phyloP scores from a whole-genome alignment of 768 basidiomycete species.

The Boletellus sp. region DNA sequence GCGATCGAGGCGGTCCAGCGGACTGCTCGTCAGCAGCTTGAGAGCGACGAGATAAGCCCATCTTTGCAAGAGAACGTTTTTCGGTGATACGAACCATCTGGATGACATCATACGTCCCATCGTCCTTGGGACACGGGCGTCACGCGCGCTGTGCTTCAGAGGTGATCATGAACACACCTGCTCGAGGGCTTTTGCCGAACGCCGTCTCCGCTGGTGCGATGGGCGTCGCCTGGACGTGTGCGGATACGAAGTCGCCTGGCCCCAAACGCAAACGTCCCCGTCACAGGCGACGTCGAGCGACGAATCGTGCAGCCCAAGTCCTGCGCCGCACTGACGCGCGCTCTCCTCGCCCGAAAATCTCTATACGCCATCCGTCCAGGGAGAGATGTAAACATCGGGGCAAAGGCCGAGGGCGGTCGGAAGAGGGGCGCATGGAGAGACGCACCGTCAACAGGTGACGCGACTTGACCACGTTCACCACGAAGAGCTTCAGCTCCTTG shows the following conservation, averaged over 20 bases:
- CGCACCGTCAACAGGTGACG: conserved; percentile 20
- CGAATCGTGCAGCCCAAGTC: conserved; percentile 4
- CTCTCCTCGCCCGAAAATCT: conserved; percentile 17
- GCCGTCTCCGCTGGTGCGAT: conserved; percentile 1
- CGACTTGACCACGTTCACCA: conserved; percentile 23
- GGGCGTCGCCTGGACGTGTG: conserved; percentile 4
- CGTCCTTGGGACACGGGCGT: conserved; percentile 9
- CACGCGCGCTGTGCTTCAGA: background rate
- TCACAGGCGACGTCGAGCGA: conserved; percentile 16
- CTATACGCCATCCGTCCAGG: conserved; percentile 1
- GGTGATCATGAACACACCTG: conserved; percentile 14
- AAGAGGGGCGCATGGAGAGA: background rate
- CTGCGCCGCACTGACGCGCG: conserved; percentile 1
- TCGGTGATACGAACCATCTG: conserved; percentile 23
- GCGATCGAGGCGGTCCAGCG: conserved; percentile 28
- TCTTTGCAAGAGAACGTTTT: background rate
- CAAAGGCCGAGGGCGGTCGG: background rate
- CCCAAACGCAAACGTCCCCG: conserved; percentile 15
- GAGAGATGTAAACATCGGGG: too few relatives aligned
- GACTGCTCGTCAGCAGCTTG: conserved; percentile 24
- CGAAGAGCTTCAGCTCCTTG: conserved; percentile 17
- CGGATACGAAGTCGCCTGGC: conserved; percentile 13
- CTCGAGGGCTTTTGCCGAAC: conserved; percentile 1
- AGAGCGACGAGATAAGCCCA: conserved; percentile 4
- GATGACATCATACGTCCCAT: conserved; percentile 18